Conservation (phyloP, 306 rosid genomes). For the Mimosa pudica region DNA sequence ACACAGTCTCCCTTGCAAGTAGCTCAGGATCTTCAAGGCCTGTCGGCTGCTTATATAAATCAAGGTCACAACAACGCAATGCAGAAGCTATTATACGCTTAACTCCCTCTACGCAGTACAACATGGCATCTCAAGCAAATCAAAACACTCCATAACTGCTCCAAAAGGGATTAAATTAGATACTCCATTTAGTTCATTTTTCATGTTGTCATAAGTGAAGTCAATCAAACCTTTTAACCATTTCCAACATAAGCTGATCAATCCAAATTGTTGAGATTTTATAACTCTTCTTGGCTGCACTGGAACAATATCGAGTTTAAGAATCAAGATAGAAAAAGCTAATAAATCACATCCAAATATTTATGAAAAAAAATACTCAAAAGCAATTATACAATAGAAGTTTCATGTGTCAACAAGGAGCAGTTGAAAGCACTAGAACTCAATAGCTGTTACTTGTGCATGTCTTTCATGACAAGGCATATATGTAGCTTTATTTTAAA, state of each 20-base stretch:
- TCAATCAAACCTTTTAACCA: constrained; percentile 54
- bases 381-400: background rate
- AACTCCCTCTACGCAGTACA: constrained; percentile 62
- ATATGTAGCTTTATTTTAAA: background rate
- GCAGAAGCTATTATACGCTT: constrained; percentile 55
- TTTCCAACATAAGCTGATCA: constrained; percentile 49
- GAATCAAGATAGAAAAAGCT: constrained; percentile 5
- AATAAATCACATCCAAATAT: background rate
- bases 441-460: background rate
- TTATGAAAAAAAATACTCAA: background rate
- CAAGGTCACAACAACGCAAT: constrained; percentile 63
- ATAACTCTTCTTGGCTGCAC: constrained; percentile 28
- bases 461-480: background rate
- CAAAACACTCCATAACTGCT: constrained; percentile 65
- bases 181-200: constrained; percentile 7
- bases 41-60: constrained; percentile 54
- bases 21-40: constrained; percentile 72
- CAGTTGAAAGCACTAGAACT: background rate
- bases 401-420: constrained; percentile 11
- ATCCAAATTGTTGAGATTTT: constrained; percentile 17
- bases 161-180: constrained; percentile 11
- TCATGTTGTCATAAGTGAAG: constrained; percentile 10
- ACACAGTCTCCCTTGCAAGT: constrained; percentile 78
- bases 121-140: constrained; percentile 55
- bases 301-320: constrained; percentile 25